phyloP scores from a whole-genome alignment of 176 grass and related monocot species.

The Pontederia paniculata region DNA sequence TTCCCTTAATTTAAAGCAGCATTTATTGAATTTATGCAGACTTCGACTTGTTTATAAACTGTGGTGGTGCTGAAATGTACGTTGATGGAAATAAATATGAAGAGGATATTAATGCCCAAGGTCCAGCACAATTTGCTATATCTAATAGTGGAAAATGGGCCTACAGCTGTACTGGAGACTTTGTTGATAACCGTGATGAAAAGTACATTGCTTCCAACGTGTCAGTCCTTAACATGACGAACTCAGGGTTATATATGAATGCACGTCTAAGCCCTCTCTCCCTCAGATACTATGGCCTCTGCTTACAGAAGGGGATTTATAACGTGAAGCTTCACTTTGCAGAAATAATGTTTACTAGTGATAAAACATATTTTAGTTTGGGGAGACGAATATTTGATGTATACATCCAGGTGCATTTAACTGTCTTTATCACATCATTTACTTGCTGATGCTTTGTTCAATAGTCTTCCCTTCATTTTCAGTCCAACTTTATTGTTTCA shows the following conservation, averaged over 20 bases:
- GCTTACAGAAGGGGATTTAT: conserved; percentile 73
- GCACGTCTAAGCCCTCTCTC: conserved; percentile 72
- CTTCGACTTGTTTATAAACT: conserved; percentile 72
- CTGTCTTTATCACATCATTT: background rate
- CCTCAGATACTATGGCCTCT: conserved; percentile 78
- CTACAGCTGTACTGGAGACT: conserved; percentile 88
- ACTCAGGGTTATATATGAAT: conserved; percentile 63
- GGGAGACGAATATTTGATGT: conserved; percentile 79
- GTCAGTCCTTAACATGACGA: conserved; percentile 28
- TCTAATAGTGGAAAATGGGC: conserved; percentile 40
- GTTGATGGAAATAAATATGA: conserved; percentile 36
- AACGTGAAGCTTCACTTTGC: conserved; percentile 68
- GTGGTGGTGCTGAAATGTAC: conserved; percentile 43
- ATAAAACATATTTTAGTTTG: conserved; percentile 58
- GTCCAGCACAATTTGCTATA: conserved; percentile 42
- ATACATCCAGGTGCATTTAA: conserved; percentile 56
- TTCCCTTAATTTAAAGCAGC: too few relatives aligned
- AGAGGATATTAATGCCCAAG: conserved; percentile 53
- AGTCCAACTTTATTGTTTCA: too few relatives aligned
- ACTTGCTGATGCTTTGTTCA: conserved; percentile 2
- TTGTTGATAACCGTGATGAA: conserved; percentile 52
- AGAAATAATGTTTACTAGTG: conserved; percentile 68
- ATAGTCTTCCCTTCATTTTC: background rate
- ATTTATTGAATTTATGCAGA: conserved; percentile 33
- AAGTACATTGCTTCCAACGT: conserved; percentile 55